A percentile compares a stretch with the other conserved stretches of the same genome.
Evolutionary conservation across 2,329 filamentous ascomycete genomes (phyloP).

Genomic region (Penicillium sp.): DNA sequence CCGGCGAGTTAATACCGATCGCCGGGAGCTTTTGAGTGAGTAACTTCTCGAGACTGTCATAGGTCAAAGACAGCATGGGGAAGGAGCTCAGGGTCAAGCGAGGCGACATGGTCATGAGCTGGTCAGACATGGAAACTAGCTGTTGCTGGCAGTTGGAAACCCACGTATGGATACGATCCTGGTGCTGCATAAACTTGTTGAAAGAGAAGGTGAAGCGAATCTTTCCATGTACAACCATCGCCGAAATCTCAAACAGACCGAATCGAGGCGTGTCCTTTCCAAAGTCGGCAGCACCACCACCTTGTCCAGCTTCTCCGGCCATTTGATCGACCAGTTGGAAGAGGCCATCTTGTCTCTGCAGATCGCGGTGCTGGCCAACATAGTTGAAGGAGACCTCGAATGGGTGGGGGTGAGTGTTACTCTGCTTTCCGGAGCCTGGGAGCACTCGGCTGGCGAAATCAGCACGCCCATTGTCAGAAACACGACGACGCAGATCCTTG

Average conservation of each 20-base stretch:
- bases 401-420: constrained; percentile 37
- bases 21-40: constrained; percentile 34
- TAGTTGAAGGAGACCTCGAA: constrained; percentile 45
- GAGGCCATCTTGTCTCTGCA: constrained; percentile 44
- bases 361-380: constrained; percentile 39
- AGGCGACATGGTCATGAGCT: constrained; percentile 23
- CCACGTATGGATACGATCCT: constrained; percentile 43
- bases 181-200: constrained; percentile 47
- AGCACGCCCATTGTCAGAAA: constrained; percentile 37
- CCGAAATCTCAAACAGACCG: constrained; percentile 50
- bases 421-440: constrained; percentile 26
- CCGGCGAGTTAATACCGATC: constrained; percentile 31
- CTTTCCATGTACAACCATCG: constrained; percentile 44
- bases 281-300: constrained; percentile 45
- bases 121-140: constrained; percentile 28
- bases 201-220: constrained; percentile 50
- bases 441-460: constrained; percentile 36
- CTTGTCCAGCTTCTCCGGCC: constrained; percentile 44
- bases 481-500: constrained; percentile 37
- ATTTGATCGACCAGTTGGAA: constrained; percentile 43
- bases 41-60: constrained; percentile 39
- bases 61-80: constrained; percentile 43
- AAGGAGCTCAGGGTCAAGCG: constrained; percentile 42
- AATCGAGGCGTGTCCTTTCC: constrained; percentile 44
- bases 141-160: constrained; percentile 36